Base-by-base conservation (phyloP, 495 filamentous ascomycete species). In the Cryomyces minteri region DNA sequence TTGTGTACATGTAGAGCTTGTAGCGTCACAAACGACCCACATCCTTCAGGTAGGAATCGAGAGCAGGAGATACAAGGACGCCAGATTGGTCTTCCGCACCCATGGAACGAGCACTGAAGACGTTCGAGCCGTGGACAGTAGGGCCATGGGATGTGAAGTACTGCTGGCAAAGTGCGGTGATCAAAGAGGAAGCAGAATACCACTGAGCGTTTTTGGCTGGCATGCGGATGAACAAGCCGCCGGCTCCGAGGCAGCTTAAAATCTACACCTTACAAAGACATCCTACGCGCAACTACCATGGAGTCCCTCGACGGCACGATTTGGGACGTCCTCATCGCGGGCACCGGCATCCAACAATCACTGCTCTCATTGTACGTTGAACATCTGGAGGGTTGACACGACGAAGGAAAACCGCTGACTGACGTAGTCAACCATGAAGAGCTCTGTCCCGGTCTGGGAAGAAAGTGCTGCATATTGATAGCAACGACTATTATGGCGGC, bases 31-130 rank as follows among this genome's bases (percentile, higher is more conserved):
- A 47, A 71, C 83, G 83, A 88, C 76, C 83, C 75, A 74, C 82
- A 73, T 71, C 74, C 71, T 72, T 86, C 82, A 87, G 60, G 67
- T 72, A 25, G 62, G 69, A 55, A 66, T 81, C 83, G 71, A 84
- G 77, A 84, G 84, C 79, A 87, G 85, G 74, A 93, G 85, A 93
- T 93, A 93, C 84, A 79, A 25, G 82, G 80, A 77, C 74, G 80
- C 76, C 56, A 56, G 55, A 54, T 54, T 57, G 52, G 62, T 88
- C 80, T 88, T 55, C 74, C 82, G 77, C 71, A 74, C 69, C 70
- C 67, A 67, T 55, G 56, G 54, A 61, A 67, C 67, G 52, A 62
- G 74, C 83, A 88, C 65, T 86, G 82, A 88, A 88, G 54, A 57
- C 55, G 61, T 62, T 55, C 68, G 60, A 51, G 56, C 49, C 48